A percentile compares a stretch with the other conserved stretches of the same genome.
Conservation (phyloP, 768 basidiomycete genomes). For the Panaeolus cyanescens region DNA sequence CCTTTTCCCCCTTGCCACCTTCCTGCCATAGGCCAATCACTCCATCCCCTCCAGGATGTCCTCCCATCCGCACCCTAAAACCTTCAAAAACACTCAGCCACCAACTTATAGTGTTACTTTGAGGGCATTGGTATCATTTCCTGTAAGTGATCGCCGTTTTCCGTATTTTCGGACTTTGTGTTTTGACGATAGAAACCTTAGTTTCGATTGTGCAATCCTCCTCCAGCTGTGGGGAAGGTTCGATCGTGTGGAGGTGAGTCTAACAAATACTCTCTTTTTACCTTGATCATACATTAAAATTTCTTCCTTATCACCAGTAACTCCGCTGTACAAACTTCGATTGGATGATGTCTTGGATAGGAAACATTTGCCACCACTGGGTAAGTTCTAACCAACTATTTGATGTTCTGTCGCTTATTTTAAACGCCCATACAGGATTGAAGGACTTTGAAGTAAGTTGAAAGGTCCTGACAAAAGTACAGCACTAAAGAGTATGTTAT, state of each 20-base stretch:
- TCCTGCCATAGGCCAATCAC: neutral
- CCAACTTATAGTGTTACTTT: constrained; percentile 20
- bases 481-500: constrained; percentile 10
- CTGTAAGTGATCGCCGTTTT: constrained; percentile 8
- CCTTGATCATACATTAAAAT: constrained; percentile 2
- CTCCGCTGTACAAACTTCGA: constrained; percentile 65
- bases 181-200: constrained; percentile 14
- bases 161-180: no score
- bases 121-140: constrained; percentile 20
- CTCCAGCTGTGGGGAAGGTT: constrained; percentile 67
- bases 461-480: neutral
- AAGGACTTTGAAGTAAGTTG: constrained; percentile 64
- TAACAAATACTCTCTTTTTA: constrained; percentile 1
- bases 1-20: constrained; percentile 5
- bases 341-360: constrained; percentile 77
- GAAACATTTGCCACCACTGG: constrained; percentile 79
- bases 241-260: constrained; percentile 58
- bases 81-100: constrained; percentile 16
- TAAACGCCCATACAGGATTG: constrained; percentile 41
- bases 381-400: constrained; percentile 28
- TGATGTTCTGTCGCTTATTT: neutral
- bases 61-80: constrained; percentile 7
- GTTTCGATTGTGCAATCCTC: constrained; percentile 67
- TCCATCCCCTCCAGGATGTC: constrained; percentile 10
- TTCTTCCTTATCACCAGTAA: constrained; percentile 37